phyloP scores from a whole-genome alignment of 2,329 filamentous ascomycete species.

The Pseudocercospora cruenta region DNA sequence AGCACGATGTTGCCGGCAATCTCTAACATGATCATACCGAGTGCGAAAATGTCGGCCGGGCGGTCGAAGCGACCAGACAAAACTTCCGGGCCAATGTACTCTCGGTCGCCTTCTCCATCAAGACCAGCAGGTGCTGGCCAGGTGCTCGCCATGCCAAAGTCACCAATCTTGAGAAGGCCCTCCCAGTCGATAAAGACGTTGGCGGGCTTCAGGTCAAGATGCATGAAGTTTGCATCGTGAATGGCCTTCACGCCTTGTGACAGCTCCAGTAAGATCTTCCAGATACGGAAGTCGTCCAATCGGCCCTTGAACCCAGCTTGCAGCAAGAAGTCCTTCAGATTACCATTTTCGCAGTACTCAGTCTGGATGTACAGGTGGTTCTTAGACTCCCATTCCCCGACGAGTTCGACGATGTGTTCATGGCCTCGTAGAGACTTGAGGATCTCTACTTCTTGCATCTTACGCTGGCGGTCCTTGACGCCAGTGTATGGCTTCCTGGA shows the following conservation, averaged over 20 bases:
- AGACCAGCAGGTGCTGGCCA: slow-evolving; percentile 78
- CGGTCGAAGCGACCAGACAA: slow-evolving; percentile 85
- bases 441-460: slow-evolving; percentile 81
- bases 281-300: slow-evolving; percentile 95
- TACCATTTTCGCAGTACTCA: slow-evolving; percentile 94
- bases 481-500: slow-evolving; percentile 79
- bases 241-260: slow-evolving; percentile 82
- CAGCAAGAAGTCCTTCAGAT: slow-evolving; percentile 82
- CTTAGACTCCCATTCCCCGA: slow-evolving; percentile 86
- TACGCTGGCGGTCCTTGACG: slow-evolving; percentile 75
- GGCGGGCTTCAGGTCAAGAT: slow-evolving; percentile 82
- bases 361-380: slow-evolving; percentile 94
- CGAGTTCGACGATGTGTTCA: slow-evolving; percentile 82
- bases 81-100: slow-evolving; percentile 94
- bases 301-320: slow-evolving; percentile 80
- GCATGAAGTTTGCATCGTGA: slow-evolving; percentile 83
- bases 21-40: slow-evolving; percentile 93
- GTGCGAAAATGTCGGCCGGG: slow-evolving; percentile 88
- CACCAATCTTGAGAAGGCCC: slow-evolving; percentile 80
- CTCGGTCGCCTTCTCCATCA: slow-evolving; percentile 90
- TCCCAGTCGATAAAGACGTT: slow-evolving; percentile 83
- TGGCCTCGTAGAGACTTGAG: slow-evolving; percentile 75
- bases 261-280: slow-evolving; percentile 93
- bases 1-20: slow-evolving; percentile 92
- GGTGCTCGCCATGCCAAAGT: slow-evolving; percentile 79